Conservation (phyloP, 2,329 filamentous ascomycete species). For the Metarhizium rileyi region DNA sequence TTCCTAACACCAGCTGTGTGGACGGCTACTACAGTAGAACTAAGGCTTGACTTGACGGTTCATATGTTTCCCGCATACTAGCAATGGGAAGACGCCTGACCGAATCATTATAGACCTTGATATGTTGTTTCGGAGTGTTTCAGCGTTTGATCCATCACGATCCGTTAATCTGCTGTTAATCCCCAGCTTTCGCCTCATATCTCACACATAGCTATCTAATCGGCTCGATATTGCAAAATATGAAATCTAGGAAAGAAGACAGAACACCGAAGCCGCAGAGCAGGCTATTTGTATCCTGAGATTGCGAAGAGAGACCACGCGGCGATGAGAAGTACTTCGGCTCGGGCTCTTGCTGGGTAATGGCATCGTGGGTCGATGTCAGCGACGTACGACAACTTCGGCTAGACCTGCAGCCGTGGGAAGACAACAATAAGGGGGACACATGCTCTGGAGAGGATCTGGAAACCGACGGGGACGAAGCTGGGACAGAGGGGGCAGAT, state of each 20-base stretch:
- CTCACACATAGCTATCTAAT: constrained; percentile 55
- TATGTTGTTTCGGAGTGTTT: too few relatives aligned
- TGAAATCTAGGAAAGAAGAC: constrained; percentile 16
- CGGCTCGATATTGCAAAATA: constrained; percentile 36
- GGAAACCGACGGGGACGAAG: constrained; percentile 25
- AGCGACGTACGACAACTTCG: constrained; percentile 31
- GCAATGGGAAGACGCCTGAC: too few relatives aligned
- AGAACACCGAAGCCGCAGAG: constrained; percentile 31
- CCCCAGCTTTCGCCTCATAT: too few relatives aligned
- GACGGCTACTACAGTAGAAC: too few relatives aligned
- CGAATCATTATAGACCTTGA: too few relatives aligned
- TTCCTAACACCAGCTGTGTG: too few relatives aligned
- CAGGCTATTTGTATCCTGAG: constrained; percentile 30
- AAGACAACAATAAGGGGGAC: constrained; percentile 27
- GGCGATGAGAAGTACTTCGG: constrained; percentile 40
- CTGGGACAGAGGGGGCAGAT: constrained; percentile 14
- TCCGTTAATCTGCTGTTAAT: too few relatives aligned
- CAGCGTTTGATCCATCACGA: too few relatives aligned
- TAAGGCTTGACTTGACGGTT: too few relatives aligned
- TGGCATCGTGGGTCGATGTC: constrained; percentile 27
- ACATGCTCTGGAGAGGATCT: constrained; percentile 34
- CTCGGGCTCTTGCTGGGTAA: constrained; percentile 37
- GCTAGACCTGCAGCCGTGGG: constrained; percentile 40
- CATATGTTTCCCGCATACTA: too few relatives aligned
- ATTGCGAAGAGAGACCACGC: constrained; percentile 39